Evolutionary conservation across 106 monocot species (phyloP), one percentile per base, ranked within the genome.

Genomic region (Allium cepa): DNA sequence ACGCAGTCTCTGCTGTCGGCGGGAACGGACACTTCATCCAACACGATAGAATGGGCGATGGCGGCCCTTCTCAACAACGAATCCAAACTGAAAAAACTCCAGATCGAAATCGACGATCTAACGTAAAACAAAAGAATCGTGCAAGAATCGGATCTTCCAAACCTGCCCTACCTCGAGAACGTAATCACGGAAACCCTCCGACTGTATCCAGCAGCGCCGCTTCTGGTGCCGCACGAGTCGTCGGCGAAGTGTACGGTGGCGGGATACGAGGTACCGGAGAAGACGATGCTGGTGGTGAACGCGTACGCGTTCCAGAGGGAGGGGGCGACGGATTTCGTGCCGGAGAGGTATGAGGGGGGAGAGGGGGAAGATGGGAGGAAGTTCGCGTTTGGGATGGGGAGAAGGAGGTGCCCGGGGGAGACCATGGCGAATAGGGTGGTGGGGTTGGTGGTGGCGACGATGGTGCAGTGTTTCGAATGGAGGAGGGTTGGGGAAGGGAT

Each of bases 231-330:
- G 3, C 83, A 68, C 36, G 52, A 52, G 15, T 79, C 83, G 16
- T 57, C 83, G 0, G 11, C 7, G 9, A 69, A 72, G 22, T 68
- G 74, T 72, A 75, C 26, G 13, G 48, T 76, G 12, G 17, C 11
- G 10, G 79, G 83, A 11, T 69, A 26, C 64, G 11, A 59, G 17
- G 61, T 83, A 13, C 79, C 75, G 0, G n/a, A 17, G 4, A 71
- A 75, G 4, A 76, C 83, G 7, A 79, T 73, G 63, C 55, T 79
- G 27, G 4, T 83, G 8, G 68, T 69, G 11, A 83, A 83, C 14
- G 76, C 26, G 2, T 76, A 71, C 48, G 75, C 68, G 0, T 72
- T 79, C 7, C 79, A 75, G 8, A 56, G 75, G 57, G 75, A 83
- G 55, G 69, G 69, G 0, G 8, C 13, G 4, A 7, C 62, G 7